Conservation (phyloP, 306 rosid genomes). For the Dalbergia cochinchinensis region DNA sequence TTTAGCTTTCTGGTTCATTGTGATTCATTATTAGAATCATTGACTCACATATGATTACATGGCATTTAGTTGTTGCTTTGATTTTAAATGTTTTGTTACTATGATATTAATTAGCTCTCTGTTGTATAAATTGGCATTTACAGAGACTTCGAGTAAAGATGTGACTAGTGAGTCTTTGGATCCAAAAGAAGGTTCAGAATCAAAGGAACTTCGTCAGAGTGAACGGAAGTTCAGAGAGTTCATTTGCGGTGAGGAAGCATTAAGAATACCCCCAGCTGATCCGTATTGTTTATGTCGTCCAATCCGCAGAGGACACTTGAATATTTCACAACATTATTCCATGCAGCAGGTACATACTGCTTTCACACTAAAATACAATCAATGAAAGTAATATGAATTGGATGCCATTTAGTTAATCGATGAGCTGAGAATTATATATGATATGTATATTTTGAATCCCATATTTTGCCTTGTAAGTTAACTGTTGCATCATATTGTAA, state of each 20-base stretch:
- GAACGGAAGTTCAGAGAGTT: constrained; percentile 59
- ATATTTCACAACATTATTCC: constrained; percentile 86
- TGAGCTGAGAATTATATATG: not conserved
- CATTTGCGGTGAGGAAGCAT: constrained; percentile 91
- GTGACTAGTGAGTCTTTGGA: constrained; percentile 53
- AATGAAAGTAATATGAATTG: not conserved
- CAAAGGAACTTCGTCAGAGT: constrained; percentile 56
- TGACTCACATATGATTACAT: not conserved
- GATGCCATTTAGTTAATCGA: not conserved
- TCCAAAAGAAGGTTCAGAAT: constrained; percentile 59
- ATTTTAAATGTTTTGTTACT: constrained; percentile 37
- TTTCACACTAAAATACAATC: constrained; percentile 29
- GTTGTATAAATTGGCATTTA: constrained; percentile 36
- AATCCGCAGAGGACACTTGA: constrained; percentile 93
- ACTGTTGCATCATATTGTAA: constrained; percentile 22
- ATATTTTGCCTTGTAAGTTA: not conserved
- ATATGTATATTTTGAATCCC: constrained; percentile 8
- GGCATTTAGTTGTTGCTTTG: constrained; percentile 33
- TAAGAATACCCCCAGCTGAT: constrained; percentile 74
- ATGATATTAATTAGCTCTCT: constrained; percentile 43
- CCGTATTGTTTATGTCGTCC: constrained; percentile 89
- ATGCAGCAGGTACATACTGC: constrained; percentile 85
- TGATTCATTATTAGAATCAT: constrained; percentile 38
- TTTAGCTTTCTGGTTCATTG: constrained; percentile 28
- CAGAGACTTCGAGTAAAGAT: constrained; percentile 63